phyloP scores from a whole-genome alignment of 768 basidiomycete genomes.

The Phylloporus scabripes region DNA sequence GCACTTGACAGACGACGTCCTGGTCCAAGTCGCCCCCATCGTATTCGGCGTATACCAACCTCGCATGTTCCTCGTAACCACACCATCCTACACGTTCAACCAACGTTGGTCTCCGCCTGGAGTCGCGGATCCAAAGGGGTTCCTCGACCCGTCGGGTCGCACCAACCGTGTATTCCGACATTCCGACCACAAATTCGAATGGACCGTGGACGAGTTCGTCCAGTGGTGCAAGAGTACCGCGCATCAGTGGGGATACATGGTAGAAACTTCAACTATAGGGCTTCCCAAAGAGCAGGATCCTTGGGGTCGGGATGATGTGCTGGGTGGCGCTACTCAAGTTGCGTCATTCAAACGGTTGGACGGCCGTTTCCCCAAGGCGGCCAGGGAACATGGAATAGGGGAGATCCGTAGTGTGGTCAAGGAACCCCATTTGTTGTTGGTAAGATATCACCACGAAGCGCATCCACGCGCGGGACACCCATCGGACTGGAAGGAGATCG shows the following conservation, averaged over 20 bases:
- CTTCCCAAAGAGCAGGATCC: conserved; percentile 53
- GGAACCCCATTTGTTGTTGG: conserved; percentile 43
- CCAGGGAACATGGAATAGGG: conserved; percentile 21
- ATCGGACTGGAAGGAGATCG: conserved; percentile 42
- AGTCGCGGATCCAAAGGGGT: conserved; percentile 43
- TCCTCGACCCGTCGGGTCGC: conserved; percentile 67
- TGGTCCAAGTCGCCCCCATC: conserved; percentile 60
- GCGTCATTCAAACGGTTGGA: conserved; percentile 55
- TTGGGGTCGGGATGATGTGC: conserved; percentile 62
- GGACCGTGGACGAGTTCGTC: conserved; percentile 71
- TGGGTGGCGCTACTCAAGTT: conserved; percentile 64
- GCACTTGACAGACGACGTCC: conserved; percentile 57
- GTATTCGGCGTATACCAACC: conserved; percentile 79
- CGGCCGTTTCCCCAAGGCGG: conserved; percentile 27
- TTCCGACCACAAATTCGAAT: conserved; percentile 84
- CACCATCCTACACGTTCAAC: conserved; percentile 83
- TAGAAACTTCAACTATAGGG: conserved; percentile 57
- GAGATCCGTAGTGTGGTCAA: conserved; percentile 6
- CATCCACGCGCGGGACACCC: conserved; percentile 46
- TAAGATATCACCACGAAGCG: conserved; percentile 44
- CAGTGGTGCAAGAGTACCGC: conserved; percentile 56
- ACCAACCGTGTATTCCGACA: conserved; percentile 77
- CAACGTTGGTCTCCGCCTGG: conserved; percentile 60
- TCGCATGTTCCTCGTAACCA: conserved; percentile 68
- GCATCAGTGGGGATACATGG: conserved; percentile 65